Evolutionary conservation across 345 rosid species (phyloP), one percentile per base, ranked within the genome.

Genomic region (Heritiera littoralis): DNA sequence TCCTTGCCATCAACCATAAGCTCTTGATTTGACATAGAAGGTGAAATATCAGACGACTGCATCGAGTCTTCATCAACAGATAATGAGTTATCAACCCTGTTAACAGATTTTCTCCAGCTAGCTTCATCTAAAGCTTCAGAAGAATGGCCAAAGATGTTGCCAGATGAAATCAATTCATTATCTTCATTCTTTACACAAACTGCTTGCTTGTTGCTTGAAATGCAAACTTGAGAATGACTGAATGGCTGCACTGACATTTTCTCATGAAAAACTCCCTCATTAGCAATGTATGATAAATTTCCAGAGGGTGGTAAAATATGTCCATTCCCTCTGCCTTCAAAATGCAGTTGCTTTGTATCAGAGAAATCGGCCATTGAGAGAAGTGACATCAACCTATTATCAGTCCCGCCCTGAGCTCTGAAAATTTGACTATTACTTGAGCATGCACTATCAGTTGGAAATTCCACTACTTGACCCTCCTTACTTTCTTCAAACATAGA

Each of bases 401-500:
- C 76, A 55, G 74, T 59, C 75, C 77, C 83, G 43, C 79, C 85
- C 64, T 85, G 77, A 74, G 80, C 77, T 84, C 80, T 85, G 41
- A 81, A 84, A 69, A 72, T 45, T 79, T 77, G 77, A 80, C 80
- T 75, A 77, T 84, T 83, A 40, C 43, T 75, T 54, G 81, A 80
- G 78, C 82, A 79, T 43, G 87, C 82, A 75, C 81, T 87, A 68
- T 81, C 90, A 13, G 82, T 82, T 73, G 70, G 84, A 84, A 81
- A 83, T 75, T 82, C 88, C 46, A 76, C 76, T 18, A 75, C 77
- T 67, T 85, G 89, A 85, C 86, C 87, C 81, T 78, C 87, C 65
- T 77, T 79, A 35, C 86, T 84, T 61, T 81, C 87, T 83, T 81
- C 87, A 79, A 87, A 84, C 66, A 77, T 86, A 81, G 56, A 74